Evolutionary conservation across 1,139 yeast species (phyloP).

Genomic region (Nakaseomyces delphensis): DNA sequence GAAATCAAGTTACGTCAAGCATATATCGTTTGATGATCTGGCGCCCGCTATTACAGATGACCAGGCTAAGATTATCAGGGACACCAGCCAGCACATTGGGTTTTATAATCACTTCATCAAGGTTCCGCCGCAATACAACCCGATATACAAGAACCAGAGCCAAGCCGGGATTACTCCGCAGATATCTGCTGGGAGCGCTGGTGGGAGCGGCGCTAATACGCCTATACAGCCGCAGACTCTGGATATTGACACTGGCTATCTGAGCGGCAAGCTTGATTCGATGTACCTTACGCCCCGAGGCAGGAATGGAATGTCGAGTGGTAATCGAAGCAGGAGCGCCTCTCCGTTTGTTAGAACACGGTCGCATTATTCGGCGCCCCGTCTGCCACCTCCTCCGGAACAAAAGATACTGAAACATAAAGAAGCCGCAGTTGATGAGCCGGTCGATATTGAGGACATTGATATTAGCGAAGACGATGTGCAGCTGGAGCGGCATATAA

Average conservation of each 20-base stretch:
- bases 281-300: background rate
- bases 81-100: slow-evolving; percentile 17
- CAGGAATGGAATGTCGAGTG: background rate
- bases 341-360: slow-evolving; percentile 8
- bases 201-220: slow-evolving; percentile 4
- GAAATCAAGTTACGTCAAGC: slow-evolving; percentile 15
- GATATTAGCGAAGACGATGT: slow-evolving; percentile 21
- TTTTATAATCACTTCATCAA: slow-evolving; percentile 25
- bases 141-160: slow-evolving; percentile 14
- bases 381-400: slow-evolving; percentile 33
- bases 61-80: slow-evolving; percentile 19
- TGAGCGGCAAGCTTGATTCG: background rate
- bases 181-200: background rate
- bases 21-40: slow-evolving; percentile 31
- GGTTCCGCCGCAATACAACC: slow-evolving; percentile 29
- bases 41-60: slow-evolving; percentile 28
- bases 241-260: background rate
- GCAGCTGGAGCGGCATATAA: slow-evolving; percentile 17
- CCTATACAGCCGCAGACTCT: slow-evolving; percentile 1
- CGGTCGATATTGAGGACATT: slow-evolving; percentile 15
- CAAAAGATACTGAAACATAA: slow-evolving; percentile 26
- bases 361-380: slow-evolving; percentile 9
- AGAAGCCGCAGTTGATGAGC: slow-evolving; percentile 13
- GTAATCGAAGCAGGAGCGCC: slow-evolving; percentile 11
- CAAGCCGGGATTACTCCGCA: background rate